Percentiles rank a stretch among this genome's conserved stretches.
phyloP scores from a whole-genome alignment of 441 rosid genomes.

The Arabidopsis hybrid region DNA sequence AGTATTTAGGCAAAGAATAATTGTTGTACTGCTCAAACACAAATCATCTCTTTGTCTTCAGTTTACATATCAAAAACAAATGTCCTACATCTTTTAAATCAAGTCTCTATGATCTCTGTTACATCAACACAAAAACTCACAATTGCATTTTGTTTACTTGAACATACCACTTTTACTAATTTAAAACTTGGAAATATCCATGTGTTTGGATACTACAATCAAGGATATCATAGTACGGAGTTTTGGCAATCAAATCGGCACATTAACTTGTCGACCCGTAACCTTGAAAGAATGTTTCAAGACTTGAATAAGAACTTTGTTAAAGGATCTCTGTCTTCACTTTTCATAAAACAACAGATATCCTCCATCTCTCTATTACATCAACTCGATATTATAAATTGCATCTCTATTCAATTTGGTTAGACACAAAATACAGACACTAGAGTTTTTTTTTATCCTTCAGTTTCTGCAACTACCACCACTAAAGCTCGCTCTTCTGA shows the following conservation, averaged over 20 bases:
- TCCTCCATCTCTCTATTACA: slow-evolving; percentile 12
- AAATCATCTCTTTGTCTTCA: slow-evolving; percentile 36
- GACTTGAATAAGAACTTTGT: background rate
- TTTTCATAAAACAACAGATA: background rate
- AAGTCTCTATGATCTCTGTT: slow-evolving; percentile 18
- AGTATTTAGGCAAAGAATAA: slow-evolving; percentile 33
- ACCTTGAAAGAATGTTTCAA: background rate
- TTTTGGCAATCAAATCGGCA: background rate
- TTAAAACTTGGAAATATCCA: background rate
- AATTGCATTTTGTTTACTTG: background rate
- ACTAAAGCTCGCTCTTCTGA: slow-evolving; percentile 46
- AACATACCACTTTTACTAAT: background rate
- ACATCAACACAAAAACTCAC: background rate
- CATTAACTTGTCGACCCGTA: background rate
- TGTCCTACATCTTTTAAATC: slow-evolving; percentile 7
- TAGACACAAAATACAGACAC: slow-evolving; percentile 9
- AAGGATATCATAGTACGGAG: background rate
- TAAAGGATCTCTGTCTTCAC: slow-evolving; percentile 2
- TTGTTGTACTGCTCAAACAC: slow-evolving; percentile 37
- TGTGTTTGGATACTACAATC: background rate
- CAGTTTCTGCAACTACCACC: slow-evolving; percentile 54
- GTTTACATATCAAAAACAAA: slow-evolving; percentile 27
- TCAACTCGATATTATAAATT: slow-evolving; percentile 21
- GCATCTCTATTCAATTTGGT: slow-evolving; percentile 19
- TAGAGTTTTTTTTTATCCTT: slow-evolving; percentile 35